A percentile compares a stretch with the other conserved stretches of the same genome.
Evolutionary conservation across 768 basidiomycete species (phyloP).

Genomic region (Plicaturopsis crispa): DNA sequence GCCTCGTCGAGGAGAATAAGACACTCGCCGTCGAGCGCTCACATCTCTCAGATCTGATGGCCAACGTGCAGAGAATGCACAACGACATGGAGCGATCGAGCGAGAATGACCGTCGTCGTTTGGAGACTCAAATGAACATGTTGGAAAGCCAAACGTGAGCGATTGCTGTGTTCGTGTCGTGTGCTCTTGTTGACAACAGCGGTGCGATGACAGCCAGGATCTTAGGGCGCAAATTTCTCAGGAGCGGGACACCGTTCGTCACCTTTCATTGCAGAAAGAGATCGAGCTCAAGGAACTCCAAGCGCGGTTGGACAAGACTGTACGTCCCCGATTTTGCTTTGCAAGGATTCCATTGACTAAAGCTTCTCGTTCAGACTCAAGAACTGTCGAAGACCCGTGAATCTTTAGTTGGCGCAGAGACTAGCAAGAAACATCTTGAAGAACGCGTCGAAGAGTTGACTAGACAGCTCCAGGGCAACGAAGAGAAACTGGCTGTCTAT

Average conservation of each 20-base stretch:
- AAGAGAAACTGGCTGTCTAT: constrained; percentile 83
- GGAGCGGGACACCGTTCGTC: constrained; percentile 71
- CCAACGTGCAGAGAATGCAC: constrained; percentile 87
- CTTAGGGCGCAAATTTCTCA: constrained; percentile 58
- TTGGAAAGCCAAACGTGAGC: constrained; percentile 74
- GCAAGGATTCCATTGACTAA: constrained; percentile 7
- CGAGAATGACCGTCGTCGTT: constrained; percentile 72
- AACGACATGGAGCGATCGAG: constrained; percentile 78
- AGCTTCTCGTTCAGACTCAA: constrained; percentile 33
- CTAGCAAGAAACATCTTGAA: constrained; percentile 72
- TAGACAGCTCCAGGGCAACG: constrained; percentile 64
- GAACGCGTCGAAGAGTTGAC: constrained; percentile 41
- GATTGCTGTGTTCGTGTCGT: not conserved
- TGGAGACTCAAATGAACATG: constrained; percentile 75
- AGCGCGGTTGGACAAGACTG: constrained; percentile 60
- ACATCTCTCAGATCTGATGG: constrained; percentile 80
- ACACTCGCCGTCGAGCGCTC: constrained; percentile 73
- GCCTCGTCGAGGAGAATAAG: constrained; percentile 83
- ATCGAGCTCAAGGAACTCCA: constrained; percentile 75
- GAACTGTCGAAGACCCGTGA: constrained; percentile 68
- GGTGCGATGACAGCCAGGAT: constrained; percentile 65
- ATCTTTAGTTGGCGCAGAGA: constrained; percentile 62
- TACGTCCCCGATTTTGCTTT: constrained; percentile 25
- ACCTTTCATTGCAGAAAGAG: constrained; percentile 72
- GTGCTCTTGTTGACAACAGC: not conserved